phyloP scores from a whole-genome alignment of 768 basidiomycete species.

The Daedalea quercina region DNA sequence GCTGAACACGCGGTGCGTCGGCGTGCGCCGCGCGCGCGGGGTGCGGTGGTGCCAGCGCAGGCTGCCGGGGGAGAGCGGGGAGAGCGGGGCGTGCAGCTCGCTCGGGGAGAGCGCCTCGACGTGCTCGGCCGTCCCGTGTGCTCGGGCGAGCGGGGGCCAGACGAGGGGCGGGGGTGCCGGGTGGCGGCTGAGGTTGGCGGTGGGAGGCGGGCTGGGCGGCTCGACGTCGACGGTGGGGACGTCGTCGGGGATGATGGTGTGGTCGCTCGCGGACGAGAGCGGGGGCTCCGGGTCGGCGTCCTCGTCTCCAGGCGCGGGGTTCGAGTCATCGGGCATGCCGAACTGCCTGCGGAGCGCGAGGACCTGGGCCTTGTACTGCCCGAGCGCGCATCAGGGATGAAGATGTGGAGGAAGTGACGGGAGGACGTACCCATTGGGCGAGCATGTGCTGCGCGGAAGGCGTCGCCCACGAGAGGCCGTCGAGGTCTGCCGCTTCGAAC shows the following conservation, averaged over 20 bases:
- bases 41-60: background rate
- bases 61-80: background rate
- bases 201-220: background rate
- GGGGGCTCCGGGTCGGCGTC: background rate
- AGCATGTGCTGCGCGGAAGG: constrained; percentile 4
- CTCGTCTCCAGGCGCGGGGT: background rate
- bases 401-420: background rate
- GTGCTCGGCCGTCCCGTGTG: background rate
- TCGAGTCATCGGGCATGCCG: background rate
- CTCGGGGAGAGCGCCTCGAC: background rate
- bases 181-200: background rate
- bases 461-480: constrained; percentile 10
- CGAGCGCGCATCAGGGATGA: background rate
- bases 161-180: background rate
- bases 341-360: background rate
- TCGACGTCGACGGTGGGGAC: background rate
- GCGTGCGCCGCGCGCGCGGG: background rate
- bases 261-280: background rate
- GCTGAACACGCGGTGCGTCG: background rate
- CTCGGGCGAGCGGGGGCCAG: background rate
- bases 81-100: background rate
- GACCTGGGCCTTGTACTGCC: background rate
- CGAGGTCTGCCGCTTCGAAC: constrained; percentile 7
- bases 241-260: background rate
- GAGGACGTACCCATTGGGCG: constrained; percentile 6